A percentile compares a stretch with the other conserved stretches of the same genome.
phyloP scores from a whole-genome alignment of 371 early-diverging fungal genomes.

The Furculomyces boomerangus region DNA sequence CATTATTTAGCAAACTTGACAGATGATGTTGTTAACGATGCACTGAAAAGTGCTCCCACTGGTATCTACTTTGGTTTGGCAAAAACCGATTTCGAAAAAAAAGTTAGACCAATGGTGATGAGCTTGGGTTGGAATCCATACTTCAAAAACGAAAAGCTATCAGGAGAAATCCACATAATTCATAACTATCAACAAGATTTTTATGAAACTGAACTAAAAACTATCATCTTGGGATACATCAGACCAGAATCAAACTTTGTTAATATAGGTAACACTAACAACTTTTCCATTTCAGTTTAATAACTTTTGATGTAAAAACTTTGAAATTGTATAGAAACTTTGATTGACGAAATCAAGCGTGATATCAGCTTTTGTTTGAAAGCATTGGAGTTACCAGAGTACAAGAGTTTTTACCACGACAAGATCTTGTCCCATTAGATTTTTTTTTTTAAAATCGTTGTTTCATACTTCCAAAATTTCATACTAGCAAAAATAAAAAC shows the following conservation, averaged over 20 bases:
- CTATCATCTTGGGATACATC: constrained; percentile 74
- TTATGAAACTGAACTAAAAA: constrained; percentile 65
- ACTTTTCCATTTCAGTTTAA: neutral
- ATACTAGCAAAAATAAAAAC: no score
- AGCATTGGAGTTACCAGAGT: neutral
- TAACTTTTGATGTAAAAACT: neutral
- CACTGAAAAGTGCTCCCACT: constrained; percentile 41
- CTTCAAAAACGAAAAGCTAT: constrained; percentile 88
- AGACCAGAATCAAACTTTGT: constrained; percentile 79
- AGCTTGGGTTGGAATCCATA: constrained; percentile 97
- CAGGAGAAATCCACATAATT: constrained; percentile 93
- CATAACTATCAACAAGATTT: constrained; percentile 75
- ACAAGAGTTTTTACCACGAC: neutral
- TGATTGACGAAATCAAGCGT: neutral
- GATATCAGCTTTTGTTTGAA: neutral
- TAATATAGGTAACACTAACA: neutral
- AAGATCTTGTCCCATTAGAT: neutral
- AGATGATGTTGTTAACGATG: constrained; percentile 47
- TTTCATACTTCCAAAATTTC: no score
- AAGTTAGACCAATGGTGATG: constrained; percentile 91
- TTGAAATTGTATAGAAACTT: neutral
- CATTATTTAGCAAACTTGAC: constrained; percentile 69
- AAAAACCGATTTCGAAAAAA: constrained; percentile 31
- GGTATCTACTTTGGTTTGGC: constrained; percentile 96
- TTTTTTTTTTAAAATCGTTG: no score